phyloP scores from a whole-genome alignment of 495 filamentous ascomycete species.

The Cudoniella acicularis region DNA sequence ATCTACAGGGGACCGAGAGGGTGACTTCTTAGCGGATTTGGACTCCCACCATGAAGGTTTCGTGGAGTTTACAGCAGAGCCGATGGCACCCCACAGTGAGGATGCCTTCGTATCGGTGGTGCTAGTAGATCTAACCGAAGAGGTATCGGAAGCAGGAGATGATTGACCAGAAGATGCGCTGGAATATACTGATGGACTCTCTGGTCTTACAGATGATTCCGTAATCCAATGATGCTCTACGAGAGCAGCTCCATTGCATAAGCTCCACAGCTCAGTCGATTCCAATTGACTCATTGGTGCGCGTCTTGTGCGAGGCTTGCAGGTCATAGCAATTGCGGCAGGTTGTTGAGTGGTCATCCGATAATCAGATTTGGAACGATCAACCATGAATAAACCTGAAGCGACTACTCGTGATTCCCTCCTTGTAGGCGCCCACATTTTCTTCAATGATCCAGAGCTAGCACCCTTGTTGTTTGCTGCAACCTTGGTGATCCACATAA shows the following conservation, averaged over 20 bases:
- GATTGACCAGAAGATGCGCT: conserved; percentile 16
- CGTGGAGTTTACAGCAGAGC: not conserved
- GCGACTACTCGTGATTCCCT: not conserved
- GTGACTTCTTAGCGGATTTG: conserved; percentile 11
- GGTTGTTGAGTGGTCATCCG: conserved; percentile 13
- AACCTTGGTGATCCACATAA: conserved; percentile 1
- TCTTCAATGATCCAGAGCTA: not conserved
- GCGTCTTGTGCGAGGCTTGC: conserved; percentile 17
- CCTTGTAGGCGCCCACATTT: conserved; percentile 24
- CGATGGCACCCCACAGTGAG: conserved; percentile 16
- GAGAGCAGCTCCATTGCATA: not conserved
- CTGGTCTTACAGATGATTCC: conserved; percentile 23
- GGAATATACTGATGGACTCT: conserved; percentile 22
- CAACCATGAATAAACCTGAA: conserved; percentile 16
- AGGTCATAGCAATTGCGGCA: conserved; percentile 18
- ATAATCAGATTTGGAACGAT: not conserved
- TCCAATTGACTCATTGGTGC: conserved; percentile 2
- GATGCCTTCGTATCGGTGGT: conserved; percentile 29
- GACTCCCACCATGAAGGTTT: conserved; percentile 15
- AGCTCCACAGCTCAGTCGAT: conserved; percentile 19
- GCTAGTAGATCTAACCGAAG: conserved; percentile 23
- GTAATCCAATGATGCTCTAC: conserved; percentile 26
- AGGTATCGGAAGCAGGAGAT: conserved; percentile 21
- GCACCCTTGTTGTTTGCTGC: not conserved
- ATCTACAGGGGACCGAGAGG: conserved; percentile 1